Percentiles rank a stretch among this genome's conserved stretches.
phyloP scores from a whole-genome alignment of 2,329 filamentous ascomycete genomes.

The Metarhizium sp. region DNA sequence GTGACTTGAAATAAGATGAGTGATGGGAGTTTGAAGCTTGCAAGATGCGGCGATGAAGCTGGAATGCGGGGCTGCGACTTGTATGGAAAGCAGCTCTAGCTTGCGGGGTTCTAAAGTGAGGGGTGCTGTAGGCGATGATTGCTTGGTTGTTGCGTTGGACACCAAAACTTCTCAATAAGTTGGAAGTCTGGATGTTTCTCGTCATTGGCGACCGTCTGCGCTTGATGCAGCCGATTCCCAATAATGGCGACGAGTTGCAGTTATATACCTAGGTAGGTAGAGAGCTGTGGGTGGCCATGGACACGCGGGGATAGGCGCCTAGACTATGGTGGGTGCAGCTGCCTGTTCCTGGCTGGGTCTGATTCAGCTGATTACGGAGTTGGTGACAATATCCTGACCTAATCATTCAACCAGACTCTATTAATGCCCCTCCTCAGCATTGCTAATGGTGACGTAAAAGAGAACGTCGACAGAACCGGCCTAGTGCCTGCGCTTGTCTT shows the following conservation, averaged over 20 bases:
- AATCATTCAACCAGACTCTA: not conserved
- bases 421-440: slow-evolving; percentile 5
- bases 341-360: not conserved
- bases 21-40: not conserved
- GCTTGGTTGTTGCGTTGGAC: not conserved
- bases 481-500: slow-evolving; percentile 33
- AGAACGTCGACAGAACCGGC: not conserved
- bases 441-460: slow-evolving; percentile 27
- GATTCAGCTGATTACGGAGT: not conserved
- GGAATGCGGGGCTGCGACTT: not conserved
- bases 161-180: not conserved
- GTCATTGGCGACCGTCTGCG: not conserved
- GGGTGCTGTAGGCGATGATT: not conserved
- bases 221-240: not conserved
- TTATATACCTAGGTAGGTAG: not conserved
- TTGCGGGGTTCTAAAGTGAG: not conserved
- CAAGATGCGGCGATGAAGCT: not conserved
- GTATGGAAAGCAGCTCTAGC: not conserved
- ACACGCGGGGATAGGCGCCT: not conserved
- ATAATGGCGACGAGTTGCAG: not conserved
- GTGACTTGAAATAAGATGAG: not conserved
- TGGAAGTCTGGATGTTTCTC: not conserved
- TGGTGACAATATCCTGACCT: not conserved
- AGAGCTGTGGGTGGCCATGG: not conserved
- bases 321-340: not conserved